Percentiles rank a stretch among this genome's conserved stretches.
Conservation (phyloP, 805 yeast genomes). For the Spathaspora hagerdaliae region DNA sequence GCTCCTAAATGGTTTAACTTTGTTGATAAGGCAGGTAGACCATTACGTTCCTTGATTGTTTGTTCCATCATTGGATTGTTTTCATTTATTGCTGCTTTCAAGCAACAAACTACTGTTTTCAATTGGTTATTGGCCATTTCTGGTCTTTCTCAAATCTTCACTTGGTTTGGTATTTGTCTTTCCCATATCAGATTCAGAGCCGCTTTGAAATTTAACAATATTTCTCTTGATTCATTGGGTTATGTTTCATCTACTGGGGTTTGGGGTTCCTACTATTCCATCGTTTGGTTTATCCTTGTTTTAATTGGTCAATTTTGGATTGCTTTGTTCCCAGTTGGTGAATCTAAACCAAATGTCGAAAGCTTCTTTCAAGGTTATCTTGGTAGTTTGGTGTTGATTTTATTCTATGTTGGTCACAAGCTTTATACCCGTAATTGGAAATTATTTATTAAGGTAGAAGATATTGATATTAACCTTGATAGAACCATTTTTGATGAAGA, state of each 20-base stretch:
- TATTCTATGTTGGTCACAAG: constrained; percentile 31
- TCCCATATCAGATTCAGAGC: constrained; percentile 39
- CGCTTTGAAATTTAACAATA: constrained; percentile 29
- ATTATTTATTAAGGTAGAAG: constrained; percentile 20
- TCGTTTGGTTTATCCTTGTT: constrained; percentile 27
- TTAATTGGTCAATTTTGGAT: constrained; percentile 43
- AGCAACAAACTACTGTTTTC: constrained; percentile 36
- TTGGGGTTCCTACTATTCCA: constrained; percentile 34
- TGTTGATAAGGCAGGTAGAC: constrained; percentile 40
- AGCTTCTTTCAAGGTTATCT: constrained; percentile 31
- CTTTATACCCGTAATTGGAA: constrained; percentile 28
- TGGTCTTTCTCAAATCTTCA: constrained; percentile 39
- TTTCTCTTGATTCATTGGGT: constrained; percentile 26
- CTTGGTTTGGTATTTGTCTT: constrained; percentile 39
- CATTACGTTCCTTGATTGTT: constrained; percentile 32
- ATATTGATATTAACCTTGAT: constrained; percentile 27
- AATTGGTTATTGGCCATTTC: constrained; percentile 40
- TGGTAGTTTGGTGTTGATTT: constrained; percentile 28
- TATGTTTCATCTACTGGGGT: constrained; percentile 38
- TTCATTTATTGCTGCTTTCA: constrained; percentile 39
- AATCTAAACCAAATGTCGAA: constrained; percentile 20
- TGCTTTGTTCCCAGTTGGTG: constrained; percentile 37
- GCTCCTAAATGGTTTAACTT: constrained; percentile 37
- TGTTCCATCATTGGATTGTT: constrained; percentile 34
- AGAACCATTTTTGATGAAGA: constrained; percentile 33